Conservation (phyloP, 257 asterid species). For the Mitragyna speciosa region DNA sequence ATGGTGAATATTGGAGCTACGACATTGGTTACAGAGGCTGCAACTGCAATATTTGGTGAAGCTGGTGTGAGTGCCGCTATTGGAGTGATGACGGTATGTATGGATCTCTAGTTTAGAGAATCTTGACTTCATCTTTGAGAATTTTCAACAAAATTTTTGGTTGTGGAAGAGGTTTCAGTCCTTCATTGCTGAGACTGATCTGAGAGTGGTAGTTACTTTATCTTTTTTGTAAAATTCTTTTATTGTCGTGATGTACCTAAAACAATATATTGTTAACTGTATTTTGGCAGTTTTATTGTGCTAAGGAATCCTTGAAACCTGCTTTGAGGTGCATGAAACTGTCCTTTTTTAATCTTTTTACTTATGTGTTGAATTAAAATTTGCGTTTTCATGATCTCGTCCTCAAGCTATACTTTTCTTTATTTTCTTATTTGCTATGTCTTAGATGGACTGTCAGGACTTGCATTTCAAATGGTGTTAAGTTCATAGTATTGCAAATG, state of each 20-base stretch:
- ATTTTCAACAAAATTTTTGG: neutral
- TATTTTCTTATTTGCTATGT: neutral
- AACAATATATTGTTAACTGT: neutral
- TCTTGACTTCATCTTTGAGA: neutral
- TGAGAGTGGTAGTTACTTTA: neutral
- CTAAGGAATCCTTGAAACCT: neutral
- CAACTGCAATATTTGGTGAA: slow-evolving; percentile 92
- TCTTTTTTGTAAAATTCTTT: neutral
- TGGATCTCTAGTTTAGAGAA: neutral
- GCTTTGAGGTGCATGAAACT: neutral
- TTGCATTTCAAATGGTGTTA: neutral
- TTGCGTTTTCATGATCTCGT: neutral
- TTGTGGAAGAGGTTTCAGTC: neutral
- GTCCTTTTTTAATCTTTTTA: neutral
- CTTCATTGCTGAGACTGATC: neutral
- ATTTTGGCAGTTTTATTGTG: neutral
- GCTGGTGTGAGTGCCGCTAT: slow-evolving; percentile 98
- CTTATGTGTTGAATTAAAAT: neutral
- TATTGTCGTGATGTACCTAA: neutral
- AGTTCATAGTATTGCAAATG: neutral
- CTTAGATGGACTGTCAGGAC: neutral
- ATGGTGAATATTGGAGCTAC: slow-evolving; percentile 98
- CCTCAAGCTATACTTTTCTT: neutral
- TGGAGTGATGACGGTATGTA: slow-evolving; percentile 93
- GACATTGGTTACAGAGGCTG: slow-evolving; percentile 95